These are phyloP conservation scores for Dactylis glomerata DNA, from an alignment of 176 grass and related monocot species.

Conservation along the genomic window DNA sequence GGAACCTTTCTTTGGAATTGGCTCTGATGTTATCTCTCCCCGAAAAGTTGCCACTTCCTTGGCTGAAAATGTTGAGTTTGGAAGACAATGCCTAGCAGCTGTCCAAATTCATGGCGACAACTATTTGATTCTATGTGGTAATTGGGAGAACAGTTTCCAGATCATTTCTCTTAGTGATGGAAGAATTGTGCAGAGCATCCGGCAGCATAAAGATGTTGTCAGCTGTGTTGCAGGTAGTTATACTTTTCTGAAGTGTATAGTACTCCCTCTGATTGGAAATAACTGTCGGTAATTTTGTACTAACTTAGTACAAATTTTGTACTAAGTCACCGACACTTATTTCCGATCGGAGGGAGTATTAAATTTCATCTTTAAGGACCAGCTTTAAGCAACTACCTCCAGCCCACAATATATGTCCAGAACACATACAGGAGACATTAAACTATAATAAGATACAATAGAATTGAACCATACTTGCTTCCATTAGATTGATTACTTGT, in stretches of 20 bases:
- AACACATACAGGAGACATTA: background rate
- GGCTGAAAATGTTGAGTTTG: conserved; percentile 91
- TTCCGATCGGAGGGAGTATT: no score
- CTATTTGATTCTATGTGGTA: conserved; percentile 92
- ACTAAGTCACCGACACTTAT: no score
- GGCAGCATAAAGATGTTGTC: conserved; percentile 98
- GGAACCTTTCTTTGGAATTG: conserved; percentile 98
- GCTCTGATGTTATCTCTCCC: conserved; percentile 85
- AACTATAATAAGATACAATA: background rate
- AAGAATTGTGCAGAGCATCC: conserved; percentile 91
- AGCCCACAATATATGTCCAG: background rate
- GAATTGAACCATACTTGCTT: background rate
- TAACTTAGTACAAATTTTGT: no score
- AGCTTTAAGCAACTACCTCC: conserved; percentile 13
- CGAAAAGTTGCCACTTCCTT: conserved; percentile 77
- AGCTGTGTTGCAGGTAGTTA: conserved; percentile 86
- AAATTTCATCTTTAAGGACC: conserved; percentile 8
- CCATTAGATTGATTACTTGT: background rate
- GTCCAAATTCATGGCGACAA: conserved; percentile 82
- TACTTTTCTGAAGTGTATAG: conserved; percentile 26
- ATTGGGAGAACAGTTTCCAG: conserved; percentile 99
- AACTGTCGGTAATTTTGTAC: no score
- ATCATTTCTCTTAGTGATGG: conserved; percentile 89
- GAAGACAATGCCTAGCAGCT: conserved; percentile 72
- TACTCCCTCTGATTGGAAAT: no score